Evolutionary conservation across 2,329 filamentous ascomycete species (phyloP).

Genomic region (Ascochyta fabae): DNA sequence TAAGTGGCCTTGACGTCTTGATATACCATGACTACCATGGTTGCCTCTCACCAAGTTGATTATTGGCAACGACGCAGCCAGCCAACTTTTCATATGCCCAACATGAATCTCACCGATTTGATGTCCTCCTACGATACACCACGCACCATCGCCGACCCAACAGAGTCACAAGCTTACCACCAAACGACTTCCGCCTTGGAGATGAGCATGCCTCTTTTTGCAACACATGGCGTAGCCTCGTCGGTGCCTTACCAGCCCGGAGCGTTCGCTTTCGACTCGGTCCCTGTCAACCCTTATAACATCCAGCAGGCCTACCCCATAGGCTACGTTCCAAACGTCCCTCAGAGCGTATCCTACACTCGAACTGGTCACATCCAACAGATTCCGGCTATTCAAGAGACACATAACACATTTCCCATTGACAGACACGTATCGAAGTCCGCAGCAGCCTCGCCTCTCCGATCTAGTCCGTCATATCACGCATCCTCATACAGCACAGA

Average conservation of each 20-base stretch:
- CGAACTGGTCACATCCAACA: conserved; percentile 28
- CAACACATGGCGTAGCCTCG: conserved; percentile 33
- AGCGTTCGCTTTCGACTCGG: conserved; percentile 44
- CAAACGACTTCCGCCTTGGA: conserved; percentile 43
- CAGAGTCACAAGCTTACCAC: conserved; percentile 39
- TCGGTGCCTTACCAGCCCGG: conserved; percentile 47
- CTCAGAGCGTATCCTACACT: conserved; percentile 39
- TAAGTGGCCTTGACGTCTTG: conserved; percentile 26
- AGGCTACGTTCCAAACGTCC: conserved; percentile 33
- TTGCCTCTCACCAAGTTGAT: conserved; percentile 45
- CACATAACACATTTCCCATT: conserved; percentile 33
- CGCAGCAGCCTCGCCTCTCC: conserved; percentile 52
- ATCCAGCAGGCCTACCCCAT: conserved; percentile 44
- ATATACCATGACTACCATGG: conserved; percentile 46
- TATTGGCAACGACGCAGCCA: conserved; percentile 46
- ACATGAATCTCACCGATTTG: conserved; percentile 40
- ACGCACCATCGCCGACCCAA: conserved; percentile 32
- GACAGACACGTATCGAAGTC: conserved; percentile 50
- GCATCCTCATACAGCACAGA: conserved; percentile 39
- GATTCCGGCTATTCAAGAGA: conserved; percentile 38
- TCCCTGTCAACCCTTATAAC: conserved; percentile 46
- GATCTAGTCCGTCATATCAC: conserved; percentile 50
- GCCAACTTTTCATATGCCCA: conserved; percentile 36
- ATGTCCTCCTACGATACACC: conserved; percentile 40
- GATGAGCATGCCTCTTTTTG: conserved; percentile 46